phyloP scores from a whole-genome alignment of 768 basidiomycete species.

The Hebeloma cylindrosporum region DNA sequence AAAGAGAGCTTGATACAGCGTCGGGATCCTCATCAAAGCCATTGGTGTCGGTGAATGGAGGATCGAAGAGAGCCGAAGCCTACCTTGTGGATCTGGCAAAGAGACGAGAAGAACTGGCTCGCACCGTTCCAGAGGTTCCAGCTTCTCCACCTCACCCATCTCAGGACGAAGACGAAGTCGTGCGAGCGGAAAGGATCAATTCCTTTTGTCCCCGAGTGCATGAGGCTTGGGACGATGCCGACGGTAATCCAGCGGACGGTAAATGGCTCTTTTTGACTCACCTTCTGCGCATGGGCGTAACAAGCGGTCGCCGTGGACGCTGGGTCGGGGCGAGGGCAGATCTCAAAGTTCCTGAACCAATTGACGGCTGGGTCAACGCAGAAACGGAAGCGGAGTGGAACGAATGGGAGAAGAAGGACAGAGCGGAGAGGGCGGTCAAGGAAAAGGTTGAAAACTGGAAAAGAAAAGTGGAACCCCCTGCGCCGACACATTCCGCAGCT shows the following conservation, averaged over 20 bases:
- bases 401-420: slow-evolving; percentile 23
- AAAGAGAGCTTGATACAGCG: neutral
- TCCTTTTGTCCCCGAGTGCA: slow-evolving; percentile 15
- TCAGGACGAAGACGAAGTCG: slow-evolving; percentile 11
- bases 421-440: slow-evolving; percentile 16
- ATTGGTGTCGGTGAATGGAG: neutral
- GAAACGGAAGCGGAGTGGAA: slow-evolving; percentile 24
- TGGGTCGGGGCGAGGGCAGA: slow-evolving; percentile 23
- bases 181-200: slow-evolving; percentile 13
- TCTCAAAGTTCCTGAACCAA: slow-evolving; percentile 6
- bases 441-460: slow-evolving; percentile 27
- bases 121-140: slow-evolving; percentile 29
- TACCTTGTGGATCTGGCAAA: slow-evolving; percentile 5
- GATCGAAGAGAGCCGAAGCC: neutral
- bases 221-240: slow-evolving; percentile 20
- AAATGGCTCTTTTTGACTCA: slow-evolving; percentile 20
- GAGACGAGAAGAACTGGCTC: slow-evolving; percentile 26
- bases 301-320: slow-evolving; percentile 20
- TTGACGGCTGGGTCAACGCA: slow-evolving; percentile 22
- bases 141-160: slow-evolving; percentile 19
- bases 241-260: slow-evolving; percentile 24
- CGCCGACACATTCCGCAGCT: no score
- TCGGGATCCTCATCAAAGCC: slow-evolving; percentile 4
- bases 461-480: slow-evolving; percentile 14
- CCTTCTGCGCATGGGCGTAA: slow-evolving; percentile 19